These are phyloP conservation scores for Arthrinium phaeospermum DNA, from an alignment of 2,329 filamentous ascomycete genomes.

Conservation along the genomic window DNA sequence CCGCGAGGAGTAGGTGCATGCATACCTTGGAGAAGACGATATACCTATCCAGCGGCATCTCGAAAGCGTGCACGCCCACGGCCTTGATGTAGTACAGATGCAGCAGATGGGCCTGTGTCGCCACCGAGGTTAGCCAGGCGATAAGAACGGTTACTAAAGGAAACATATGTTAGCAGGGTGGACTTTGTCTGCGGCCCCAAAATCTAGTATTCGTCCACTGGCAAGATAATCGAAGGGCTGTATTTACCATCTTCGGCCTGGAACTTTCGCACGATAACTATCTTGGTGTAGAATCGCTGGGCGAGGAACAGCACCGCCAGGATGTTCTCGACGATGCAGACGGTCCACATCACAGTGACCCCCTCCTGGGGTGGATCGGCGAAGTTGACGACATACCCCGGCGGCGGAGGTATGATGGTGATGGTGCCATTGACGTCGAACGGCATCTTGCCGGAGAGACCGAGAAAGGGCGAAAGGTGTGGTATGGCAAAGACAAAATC, in stretches of 20 bases:
- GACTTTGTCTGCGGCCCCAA: too few species aligned
- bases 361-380: slow-evolving; percentile 24
- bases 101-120: slow-evolving; percentile 18
- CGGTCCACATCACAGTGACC: slow-evolving; percentile 20
- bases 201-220: too few species aligned
- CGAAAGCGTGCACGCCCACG: slow-evolving; percentile 27
- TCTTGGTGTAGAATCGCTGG: slow-evolving; percentile 28
- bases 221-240: too few species aligned
- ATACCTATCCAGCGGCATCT: slow-evolving; percentile 26
- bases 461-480: neutral
- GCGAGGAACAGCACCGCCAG: slow-evolving; percentile 25
- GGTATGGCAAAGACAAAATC: neutral
- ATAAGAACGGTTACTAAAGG: slow-evolving; percentile 12
- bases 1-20: neutral
- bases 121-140: slow-evolving; percentile 20
- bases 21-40: slow-evolving; percentile 24
- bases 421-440: slow-evolving; percentile 18
- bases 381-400: slow-evolving; percentile 24
- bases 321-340: slow-evolving; percentile 23
- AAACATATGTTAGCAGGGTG: neutral
- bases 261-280: slow-evolving; percentile 20
- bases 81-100: slow-evolving; percentile 20
- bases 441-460: neutral
- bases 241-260: slow-evolving; percentile 27
- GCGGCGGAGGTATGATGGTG: slow-evolving; percentile 22